Percentiles rank a stretch among this genome's conserved stretches.
These are phyloP conservation scores for Actinidia arguta DNA, from an alignment of 179 eudicot species.

Conservation along the genomic window DNA sequence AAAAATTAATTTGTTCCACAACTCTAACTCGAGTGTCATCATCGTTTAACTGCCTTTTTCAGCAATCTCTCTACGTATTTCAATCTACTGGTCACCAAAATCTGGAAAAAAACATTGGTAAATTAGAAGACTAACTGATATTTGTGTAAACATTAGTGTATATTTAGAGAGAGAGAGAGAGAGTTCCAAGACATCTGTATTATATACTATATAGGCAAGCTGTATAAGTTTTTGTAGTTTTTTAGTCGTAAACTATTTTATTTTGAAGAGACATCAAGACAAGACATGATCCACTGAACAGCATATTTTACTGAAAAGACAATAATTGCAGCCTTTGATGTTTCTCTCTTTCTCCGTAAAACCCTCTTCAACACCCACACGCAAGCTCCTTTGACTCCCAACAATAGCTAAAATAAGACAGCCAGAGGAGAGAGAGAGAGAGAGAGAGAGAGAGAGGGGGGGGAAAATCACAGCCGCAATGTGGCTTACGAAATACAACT, in stretches of 20 bases:
- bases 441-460: conserved; percentile 13
- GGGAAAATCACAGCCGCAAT: conserved; percentile 32
- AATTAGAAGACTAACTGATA: too few species aligned
- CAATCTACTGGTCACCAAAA: too few species aligned
- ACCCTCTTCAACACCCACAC: conserved; percentile 55
- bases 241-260: too few species aligned
- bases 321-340: conserved; percentile 67
- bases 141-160: too few species aligned
- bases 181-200: background rate
- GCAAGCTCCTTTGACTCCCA: conserved; percentile 49
- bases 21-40: too few species aligned
- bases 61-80: too few species aligned
- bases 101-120: too few species aligned
- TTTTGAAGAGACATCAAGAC: background rate
- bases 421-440: background rate
- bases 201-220: background rate
- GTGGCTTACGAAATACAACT: conserved; percentile 18
- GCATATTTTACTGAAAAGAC: conserved; percentile 39
- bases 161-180: background rate
- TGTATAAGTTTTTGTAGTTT: too few species aligned
- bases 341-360: conserved; percentile 40
- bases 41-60: too few species aligned
- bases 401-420: conserved; percentile 18
- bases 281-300: conserved; percentile 29
- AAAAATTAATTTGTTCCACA: too few species aligned